Evolutionary conservation across 768 basidiomycete species (phyloP).

Genomic region (Bullera alba): DNA sequence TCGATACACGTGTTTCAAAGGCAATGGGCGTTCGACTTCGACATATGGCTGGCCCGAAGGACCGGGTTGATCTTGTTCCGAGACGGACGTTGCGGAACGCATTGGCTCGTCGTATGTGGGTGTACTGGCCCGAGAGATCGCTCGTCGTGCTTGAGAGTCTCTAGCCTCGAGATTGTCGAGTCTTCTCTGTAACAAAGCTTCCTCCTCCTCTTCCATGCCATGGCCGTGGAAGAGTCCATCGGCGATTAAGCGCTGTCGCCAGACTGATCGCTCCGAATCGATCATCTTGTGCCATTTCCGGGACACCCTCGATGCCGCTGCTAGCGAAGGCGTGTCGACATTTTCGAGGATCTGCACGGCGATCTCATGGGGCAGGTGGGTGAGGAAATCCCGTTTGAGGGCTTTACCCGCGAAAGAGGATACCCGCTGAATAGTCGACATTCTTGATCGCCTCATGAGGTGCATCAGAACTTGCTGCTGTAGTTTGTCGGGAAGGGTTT

Average conservation of each 20-base stretch:
- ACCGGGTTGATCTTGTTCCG: background rate
- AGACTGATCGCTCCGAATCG: conserved; percentile 80
- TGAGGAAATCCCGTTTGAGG: conserved; percentile 88
- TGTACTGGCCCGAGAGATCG: conserved; percentile 7
- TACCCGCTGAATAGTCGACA: conserved; percentile 81
- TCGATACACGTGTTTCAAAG: conserved; percentile 77
- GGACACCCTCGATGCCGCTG: conserved; percentile 80
- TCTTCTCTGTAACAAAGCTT: conserved; percentile 58
- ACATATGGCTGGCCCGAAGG: too few relatives aligned
- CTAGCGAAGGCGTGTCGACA: conserved; percentile 73
- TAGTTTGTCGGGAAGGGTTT: conserved; percentile 65
- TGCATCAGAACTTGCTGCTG: conserved; percentile 93
- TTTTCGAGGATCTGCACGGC: conserved; percentile 79
- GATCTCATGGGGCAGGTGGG: conserved; percentile 83
- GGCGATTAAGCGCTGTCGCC: conserved; percentile 75
- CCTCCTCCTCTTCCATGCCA: conserved; percentile 73
- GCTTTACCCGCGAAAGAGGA: conserved; percentile 83
- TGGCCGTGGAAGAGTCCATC: conserved; percentile 87
- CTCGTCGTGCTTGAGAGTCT: background rate
- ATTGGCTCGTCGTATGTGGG: conserved; percentile 47
- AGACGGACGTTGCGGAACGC: conserved; percentile 45
- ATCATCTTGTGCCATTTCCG: conserved; percentile 85
- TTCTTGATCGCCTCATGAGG: conserved; percentile 80
- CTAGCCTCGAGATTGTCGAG: conserved; percentile 29
- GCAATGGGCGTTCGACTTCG: conserved; percentile 16